Percentiles rank a stretch among this genome's conserved stretches.
These are phyloP conservation scores for Hawksworthiomyces lignivorus DNA, from an alignment of 2,329 filamentous ascomycete genomes.

Conservation along the genomic window DNA sequence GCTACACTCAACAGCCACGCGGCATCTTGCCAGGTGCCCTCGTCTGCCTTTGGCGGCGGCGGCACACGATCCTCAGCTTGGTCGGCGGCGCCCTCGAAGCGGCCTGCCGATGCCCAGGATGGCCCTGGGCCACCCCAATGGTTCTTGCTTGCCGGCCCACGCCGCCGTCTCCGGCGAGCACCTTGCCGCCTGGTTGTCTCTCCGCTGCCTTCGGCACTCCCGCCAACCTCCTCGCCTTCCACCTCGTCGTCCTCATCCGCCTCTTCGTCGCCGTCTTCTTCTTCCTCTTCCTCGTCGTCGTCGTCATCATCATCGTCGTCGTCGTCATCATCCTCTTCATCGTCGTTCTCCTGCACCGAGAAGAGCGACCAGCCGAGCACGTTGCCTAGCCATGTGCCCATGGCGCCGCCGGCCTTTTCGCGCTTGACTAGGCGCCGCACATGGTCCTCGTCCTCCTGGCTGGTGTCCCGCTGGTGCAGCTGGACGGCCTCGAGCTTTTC, in stretches of 20 bases:
- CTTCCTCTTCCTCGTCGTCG: constrained; percentile 31
- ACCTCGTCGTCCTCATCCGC: constrained; percentile 23
- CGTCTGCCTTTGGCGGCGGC: constrained; percentile 42
- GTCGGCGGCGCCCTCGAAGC: constrained; percentile 31
- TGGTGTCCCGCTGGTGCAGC: constrained; percentile 32
- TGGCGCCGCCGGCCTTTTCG: constrained; percentile 40
- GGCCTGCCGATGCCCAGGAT: constrained; percentile 14
- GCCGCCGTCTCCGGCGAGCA: constrained; percentile 15
- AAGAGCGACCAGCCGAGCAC: constrained; percentile 55
- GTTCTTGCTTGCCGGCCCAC: background rate
- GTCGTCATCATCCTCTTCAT: constrained; percentile 35
- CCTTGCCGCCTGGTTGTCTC: constrained; percentile 4
- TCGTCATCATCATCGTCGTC: constrained; percentile 28
- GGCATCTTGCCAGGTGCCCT: constrained; percentile 58
- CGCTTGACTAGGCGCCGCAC: constrained; percentile 49
- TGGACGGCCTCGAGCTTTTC: constrained; percentile 50
- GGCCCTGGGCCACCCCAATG: background rate
- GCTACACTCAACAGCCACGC: constrained; percentile 61
- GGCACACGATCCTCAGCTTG: constrained; percentile 39
- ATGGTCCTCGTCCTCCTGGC: constrained; percentile 49
- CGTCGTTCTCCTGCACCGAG: constrained; percentile 53
- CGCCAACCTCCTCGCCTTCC: constrained; percentile 22
- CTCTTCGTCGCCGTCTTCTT: constrained; percentile 31
- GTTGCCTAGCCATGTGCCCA: constrained; percentile 52
- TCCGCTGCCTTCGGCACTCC: constrained; percentile 18